phyloP scores from a whole-genome alignment of 176 grass and related monocot genomes.

The Triticum monococcum region DNA sequence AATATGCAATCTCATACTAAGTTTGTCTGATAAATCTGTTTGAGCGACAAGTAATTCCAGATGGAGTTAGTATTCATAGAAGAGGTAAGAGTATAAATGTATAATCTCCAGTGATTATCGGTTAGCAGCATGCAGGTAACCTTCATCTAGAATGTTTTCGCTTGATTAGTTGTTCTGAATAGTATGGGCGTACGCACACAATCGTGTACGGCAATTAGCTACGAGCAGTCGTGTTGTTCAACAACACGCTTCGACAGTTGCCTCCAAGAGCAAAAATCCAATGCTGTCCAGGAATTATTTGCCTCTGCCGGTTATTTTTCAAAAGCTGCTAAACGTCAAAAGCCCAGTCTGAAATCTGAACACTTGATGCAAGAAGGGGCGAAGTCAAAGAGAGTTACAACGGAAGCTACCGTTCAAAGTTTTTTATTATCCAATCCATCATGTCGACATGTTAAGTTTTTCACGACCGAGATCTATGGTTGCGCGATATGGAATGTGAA shows the following conservation, averaged over 20 bases:
- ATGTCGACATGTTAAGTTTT: too few relatives aligned
- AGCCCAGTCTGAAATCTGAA: not conserved
- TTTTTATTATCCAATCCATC: not conserved
- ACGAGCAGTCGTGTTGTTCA: not conserved
- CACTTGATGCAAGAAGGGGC: not conserved
- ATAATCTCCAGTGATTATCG: too few relatives aligned
- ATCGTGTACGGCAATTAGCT: not conserved
- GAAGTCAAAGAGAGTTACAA: conserved; percentile 28
- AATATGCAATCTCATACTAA: too few relatives aligned
- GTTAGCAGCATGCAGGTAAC: too few relatives aligned
- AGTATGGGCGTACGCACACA: not conserved
- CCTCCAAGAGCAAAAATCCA: not conserved
- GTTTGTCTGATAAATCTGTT: too few relatives aligned
- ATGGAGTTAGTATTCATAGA: too few relatives aligned
- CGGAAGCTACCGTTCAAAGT: not conserved
- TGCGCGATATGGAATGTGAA: not conserved
- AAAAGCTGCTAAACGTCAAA: not conserved
- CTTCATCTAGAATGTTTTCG: too few relatives aligned
- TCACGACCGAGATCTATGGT: not conserved
- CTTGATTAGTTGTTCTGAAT: too few relatives aligned
- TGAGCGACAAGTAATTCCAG: too few relatives aligned
- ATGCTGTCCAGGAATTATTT: not conserved
- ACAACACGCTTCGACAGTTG: not conserved
- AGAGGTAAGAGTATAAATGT: too few relatives aligned
- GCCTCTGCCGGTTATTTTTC: not conserved